These are phyloP conservation scores for Eutrema heterophyllum DNA, from an alignment of 345 rosid genomes.

Conservation along the genomic window DNA sequence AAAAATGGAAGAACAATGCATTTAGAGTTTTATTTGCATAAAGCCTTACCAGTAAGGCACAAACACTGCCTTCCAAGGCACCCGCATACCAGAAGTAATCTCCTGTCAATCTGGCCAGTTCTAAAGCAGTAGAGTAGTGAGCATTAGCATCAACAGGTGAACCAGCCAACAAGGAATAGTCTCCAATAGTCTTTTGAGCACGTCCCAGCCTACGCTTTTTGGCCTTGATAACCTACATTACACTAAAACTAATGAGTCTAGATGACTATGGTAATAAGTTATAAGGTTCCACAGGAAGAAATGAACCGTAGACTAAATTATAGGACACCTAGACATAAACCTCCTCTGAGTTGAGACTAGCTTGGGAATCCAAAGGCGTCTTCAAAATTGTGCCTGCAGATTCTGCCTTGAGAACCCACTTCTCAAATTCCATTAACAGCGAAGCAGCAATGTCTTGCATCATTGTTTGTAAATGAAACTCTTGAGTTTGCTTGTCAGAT, in stretches of 20 bases:
- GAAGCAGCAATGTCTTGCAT: constrained; percentile 95
- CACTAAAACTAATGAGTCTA: constrained; percentile 26
- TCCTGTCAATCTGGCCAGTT: constrained; percentile 80
- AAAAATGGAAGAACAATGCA: not conserved
- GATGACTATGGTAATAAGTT: not conserved
- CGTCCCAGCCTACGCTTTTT: constrained; percentile 92
- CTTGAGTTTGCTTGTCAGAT: constrained; percentile 75
- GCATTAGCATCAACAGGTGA: constrained; percentile 99
- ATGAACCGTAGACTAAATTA: constrained; percentile 41
- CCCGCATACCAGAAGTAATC: constrained; percentile 98
- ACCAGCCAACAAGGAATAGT: constrained; percentile 94
- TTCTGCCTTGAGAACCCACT: constrained; percentile 88
- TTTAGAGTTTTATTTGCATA: not conserved
- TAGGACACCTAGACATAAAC: constrained; percentile 93
- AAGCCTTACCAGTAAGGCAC: constrained; percentile 77
- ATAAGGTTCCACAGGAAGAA: constrained; percentile 21
- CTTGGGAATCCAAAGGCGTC: constrained; percentile 98
- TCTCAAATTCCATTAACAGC: constrained; percentile 90
- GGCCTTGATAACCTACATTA: constrained; percentile 88
- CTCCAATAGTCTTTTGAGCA: constrained; percentile 98
- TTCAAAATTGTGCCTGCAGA: constrained; percentile 91
- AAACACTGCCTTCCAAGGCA: constrained; percentile 94
- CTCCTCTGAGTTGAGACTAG: constrained; percentile 99
- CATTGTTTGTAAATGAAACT: constrained; percentile 92
- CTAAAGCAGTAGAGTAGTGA: constrained; percentile 87